Percentiles rank a stretch among this genome's conserved stretches.
Conservation (phyloP, 148 eudicot genomes). For the Fagopyrum homotropicum region DNA sequence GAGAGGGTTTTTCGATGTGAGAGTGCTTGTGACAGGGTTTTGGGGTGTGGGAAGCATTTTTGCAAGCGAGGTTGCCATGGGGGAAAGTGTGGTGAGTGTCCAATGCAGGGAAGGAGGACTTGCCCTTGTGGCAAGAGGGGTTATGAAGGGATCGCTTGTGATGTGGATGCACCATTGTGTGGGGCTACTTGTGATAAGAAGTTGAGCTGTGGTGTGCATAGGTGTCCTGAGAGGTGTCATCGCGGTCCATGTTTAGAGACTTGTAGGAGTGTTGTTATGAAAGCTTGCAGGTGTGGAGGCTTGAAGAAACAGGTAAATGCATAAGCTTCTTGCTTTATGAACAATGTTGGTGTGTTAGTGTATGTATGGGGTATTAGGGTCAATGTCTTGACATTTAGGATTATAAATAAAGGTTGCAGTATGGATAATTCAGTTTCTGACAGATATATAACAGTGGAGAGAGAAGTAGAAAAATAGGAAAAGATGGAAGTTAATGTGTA, state of each 20-base stretch:
- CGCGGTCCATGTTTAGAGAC: constrained; percentile 73
- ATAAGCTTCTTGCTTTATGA: constrained; percentile 7
- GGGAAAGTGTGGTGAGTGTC: constrained; percentile 80
- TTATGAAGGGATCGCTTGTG: constrained; percentile 91
- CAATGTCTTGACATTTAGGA: neutral
- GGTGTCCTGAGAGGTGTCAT: constrained; percentile 93
- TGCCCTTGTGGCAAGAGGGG: constrained; percentile 90
- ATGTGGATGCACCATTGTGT: constrained; percentile 65
- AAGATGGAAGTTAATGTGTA: neutral
- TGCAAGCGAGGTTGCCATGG: constrained; percentile 82
- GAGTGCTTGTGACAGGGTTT: constrained; percentile 38
- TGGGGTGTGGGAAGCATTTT: constrained; percentile 79
- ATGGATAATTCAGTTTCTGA: neutral
- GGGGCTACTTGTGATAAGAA: constrained; percentile 82
- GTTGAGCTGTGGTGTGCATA: constrained; percentile 71
- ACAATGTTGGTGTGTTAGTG: neutral
- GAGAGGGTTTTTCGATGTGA: constrained; percentile 66
- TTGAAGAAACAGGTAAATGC: constrained; percentile 80
- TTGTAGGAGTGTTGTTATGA: constrained; percentile 67
- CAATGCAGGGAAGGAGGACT: constrained; percentile 67
- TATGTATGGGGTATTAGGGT: neutral
- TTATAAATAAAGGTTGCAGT: neutral
- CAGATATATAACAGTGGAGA: neutral
- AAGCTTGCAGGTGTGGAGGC: constrained; percentile 88
- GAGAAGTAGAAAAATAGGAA: neutral